Evolutionary conservation across 176 grass and related monocot species (phyloP), one percentile per base, ranked within the genome.

Genomic region (Juncus inflexus): DNA sequence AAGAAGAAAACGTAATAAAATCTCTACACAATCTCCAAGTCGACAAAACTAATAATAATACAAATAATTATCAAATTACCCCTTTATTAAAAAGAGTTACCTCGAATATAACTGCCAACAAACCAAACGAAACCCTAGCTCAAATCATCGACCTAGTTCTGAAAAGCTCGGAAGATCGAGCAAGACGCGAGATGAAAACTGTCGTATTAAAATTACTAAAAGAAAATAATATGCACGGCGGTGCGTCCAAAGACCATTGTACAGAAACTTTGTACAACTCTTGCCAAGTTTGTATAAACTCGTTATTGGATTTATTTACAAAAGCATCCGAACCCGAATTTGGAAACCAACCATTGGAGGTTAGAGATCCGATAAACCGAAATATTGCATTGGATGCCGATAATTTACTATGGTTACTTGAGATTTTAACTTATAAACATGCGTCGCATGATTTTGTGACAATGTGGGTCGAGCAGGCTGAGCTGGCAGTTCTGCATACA

Each of bases 141-240:
- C 75, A 80, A 13, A 95, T 95, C 37, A 84, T 90, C 37, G 83
- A 87, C 4, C 60, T 95, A 12, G 90, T 95, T 41, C 63, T 95
- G 5, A 89, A 87, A 52, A 85, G 90, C 78, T 84, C 47, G 3
- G 90, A 87, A 16, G 86, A 95, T 40, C 69, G 68, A 75, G 90
- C 83, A 0, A 84, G 90, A 0, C 86, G 83, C 1, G 90, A 87
- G 64, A 90, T 90, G 86, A 95, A 90, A 71, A 79, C 81, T 1
- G 56, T 95, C 15, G 86, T 95, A 58, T 61, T 84, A 51, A 95
- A 90, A 62, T 86, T 95, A 43, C 69, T 95, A 19, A 95, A 90
- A 79, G 90, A 95, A 68, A 90, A 82, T 51, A 79, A 35, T 53
- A 63, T 68, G 28, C 70, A 60, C 10, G 56, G 42, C 7, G 74